These are phyloP conservation scores for Alliaria petiolata DNA, from an alignment of 345 rosid species.

Conservation along the genomic window DNA sequence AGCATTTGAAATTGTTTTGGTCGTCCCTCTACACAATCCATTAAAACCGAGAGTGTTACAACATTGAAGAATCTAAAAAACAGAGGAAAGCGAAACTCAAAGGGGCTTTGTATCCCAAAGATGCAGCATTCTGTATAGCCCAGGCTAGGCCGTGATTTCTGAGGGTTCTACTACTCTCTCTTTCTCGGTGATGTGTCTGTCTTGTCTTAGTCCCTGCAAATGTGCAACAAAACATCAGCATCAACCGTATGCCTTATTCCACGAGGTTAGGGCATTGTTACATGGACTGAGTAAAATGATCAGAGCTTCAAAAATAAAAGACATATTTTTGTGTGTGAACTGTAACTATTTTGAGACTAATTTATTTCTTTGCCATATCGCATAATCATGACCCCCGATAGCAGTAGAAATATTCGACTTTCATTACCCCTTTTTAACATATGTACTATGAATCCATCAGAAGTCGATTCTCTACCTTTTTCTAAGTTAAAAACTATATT, in stretches of 20 bases:
- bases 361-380: not conserved
- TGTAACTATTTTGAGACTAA: not conserved
- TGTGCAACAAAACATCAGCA: constrained; percentile 9
- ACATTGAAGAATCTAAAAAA: constrained; percentile 10
- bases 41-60: constrained; percentile 15
- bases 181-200: not conserved
- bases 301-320: not conserved
- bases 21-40: constrained; percentile 15
- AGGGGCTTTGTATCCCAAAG: constrained; percentile 17
- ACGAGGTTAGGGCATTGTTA: too few species aligned
- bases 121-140: constrained; percentile 21
- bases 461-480: not conserved
- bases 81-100: constrained; percentile 1
- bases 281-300: not conserved
- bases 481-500: not conserved
- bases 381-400: not conserved
- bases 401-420: not conserved
- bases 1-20: constrained; percentile 17
- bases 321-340: not conserved
- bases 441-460: not conserved
- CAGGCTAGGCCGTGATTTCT: not conserved
- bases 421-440: not conserved
- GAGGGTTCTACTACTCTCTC: constrained; percentile 2
- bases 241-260: not conserved
- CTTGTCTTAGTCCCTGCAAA: constrained; percentile 33